phyloP scores from a whole-genome alignment of 2,329 filamentous ascomycete species.

The Aurifilum marmelostoma region DNA sequence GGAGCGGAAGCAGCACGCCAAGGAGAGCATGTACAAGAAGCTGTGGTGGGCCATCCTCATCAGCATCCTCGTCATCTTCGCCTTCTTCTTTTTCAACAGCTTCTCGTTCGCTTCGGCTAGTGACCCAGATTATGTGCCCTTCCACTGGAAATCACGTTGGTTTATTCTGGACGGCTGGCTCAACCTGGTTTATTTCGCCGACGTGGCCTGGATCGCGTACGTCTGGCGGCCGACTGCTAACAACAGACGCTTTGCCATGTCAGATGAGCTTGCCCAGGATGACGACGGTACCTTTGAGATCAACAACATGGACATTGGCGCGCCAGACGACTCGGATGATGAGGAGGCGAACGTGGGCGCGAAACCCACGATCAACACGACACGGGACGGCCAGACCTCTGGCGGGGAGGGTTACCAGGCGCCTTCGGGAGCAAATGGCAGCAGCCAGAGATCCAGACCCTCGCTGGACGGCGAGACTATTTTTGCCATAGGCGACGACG shows the following conservation, averaged over 20 bases:
- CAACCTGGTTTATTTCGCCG: conserved; percentile 92
- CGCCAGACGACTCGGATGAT: conserved; percentile 65
- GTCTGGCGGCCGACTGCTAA: conserved; percentile 96
- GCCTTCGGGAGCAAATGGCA: conserved; percentile 25
- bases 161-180: conserved; percentile 97
- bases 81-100: conserved; percentile 98
- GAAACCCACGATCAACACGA: conserved; percentile 33
- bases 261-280: conserved; percentile 90
- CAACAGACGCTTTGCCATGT: conserved; percentile 97
- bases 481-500: conserved; percentile 89
- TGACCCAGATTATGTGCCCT: conserved; percentile 88
- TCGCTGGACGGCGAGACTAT: conserved; percentile 87
- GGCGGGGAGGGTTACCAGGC: conserved; percentile 23
- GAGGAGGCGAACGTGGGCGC: conserved; percentile 58
- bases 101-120: conserved; percentile 87
- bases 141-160: conserved; percentile 97
- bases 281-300: conserved; percentile 96
- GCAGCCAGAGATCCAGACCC: conserved; percentile 45
- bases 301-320: conserved; percentile 87
- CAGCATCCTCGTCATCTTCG: conserved; percentile 94
- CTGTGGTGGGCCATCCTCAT: conserved; percentile 97
- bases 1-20: conserved; percentile 90
- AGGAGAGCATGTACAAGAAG: conserved; percentile 95
- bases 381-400: conserved; percentile 25
- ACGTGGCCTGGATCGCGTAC: conserved; percentile 92